Base-by-base conservation (phyloP, 75 land plant species). In the Picea sitchensis region DNA sequence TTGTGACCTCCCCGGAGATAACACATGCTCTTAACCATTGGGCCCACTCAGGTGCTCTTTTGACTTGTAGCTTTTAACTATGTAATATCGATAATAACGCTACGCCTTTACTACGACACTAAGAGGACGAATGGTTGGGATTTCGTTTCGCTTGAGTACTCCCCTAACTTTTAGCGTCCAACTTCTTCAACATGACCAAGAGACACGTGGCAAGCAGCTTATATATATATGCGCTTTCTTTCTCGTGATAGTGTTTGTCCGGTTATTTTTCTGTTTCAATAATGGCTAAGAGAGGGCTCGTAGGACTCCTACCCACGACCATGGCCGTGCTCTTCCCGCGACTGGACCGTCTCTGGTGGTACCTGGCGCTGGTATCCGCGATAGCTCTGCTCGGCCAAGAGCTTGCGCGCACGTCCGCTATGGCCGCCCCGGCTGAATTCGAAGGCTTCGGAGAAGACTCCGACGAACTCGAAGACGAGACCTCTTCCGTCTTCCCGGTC, bases 381-480 rank as follows among this genome's bases (percentile, higher is more conserved):
- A 17, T 71, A 9, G 74, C 74, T 38, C 12, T 44, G 21, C 20
- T 71, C 34, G 74, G 74, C 20, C 74, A 71, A 41, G 74, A 71
- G 36, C 34, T 71, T 20, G 23, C 23, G 2, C 77, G 58, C 64
- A 57, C 61, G 31, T 76, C 77, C n/a, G 81, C 74, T 30, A 13
- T 38, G 23, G 83, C 78, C 44, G 61, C 61, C 36, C 54, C 82
- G 14, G 21, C 85, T 3, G 83, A 83, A 26, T 80, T 83, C 30
- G 85, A 83, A 38, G 85, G 85, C 26, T 83, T 83, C 32, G 82
- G 78, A 3, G 85, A 80, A 67, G 83, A 83, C 14, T 44, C 54
- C 6, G 83, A 83, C 13, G 83, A 80, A n/a, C 34, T 57, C 8
- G 85, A 83, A 4, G 82, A 80, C 14, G 83, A 80, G 5, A 17